A percentile compares a stretch with the other conserved stretches of the same genome.
Evolutionary conservation across 1,139 yeast genomes (phyloP).

Genomic region (Groenewaldozyma sp.): DNA sequence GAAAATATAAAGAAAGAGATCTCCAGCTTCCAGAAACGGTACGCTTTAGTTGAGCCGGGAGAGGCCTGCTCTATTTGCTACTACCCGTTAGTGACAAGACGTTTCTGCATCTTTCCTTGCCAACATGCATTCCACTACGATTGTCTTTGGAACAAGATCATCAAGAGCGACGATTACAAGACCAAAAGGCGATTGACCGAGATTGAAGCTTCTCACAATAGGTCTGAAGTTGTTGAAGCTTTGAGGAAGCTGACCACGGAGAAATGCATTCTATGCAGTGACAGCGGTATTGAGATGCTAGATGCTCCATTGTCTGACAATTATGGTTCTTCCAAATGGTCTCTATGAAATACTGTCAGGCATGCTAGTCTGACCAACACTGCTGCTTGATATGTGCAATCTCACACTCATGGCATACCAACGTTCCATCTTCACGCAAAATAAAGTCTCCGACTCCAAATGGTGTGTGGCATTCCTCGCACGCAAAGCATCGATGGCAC

Average conservation of each 20-base stretch:
- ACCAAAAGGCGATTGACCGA: conserved; percentile 53
- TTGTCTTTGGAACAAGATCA: conserved; percentile 56
- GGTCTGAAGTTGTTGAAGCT: conserved; percentile 30
- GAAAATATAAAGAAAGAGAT: conserved; percentile 54
- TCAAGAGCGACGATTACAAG: conserved; percentile 58
- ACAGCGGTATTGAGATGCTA: conserved; percentile 56
- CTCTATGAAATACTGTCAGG: conserved; percentile 5
- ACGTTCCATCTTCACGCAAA: conserved; percentile 27
- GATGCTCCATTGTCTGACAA: conserved; percentile 43
- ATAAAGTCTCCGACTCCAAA: conserved; percentile 25
- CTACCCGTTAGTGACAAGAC: conserved; percentile 57
- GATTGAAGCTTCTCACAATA: conserved; percentile 35
- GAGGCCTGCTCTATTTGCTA: conserved; percentile 71
- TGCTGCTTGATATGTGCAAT: conserved; percentile 18
- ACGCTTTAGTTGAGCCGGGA: conserved; percentile 66
- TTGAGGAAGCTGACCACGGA: conserved; percentile 53
- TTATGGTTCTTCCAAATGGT: conserved; percentile 11
- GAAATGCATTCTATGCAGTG: conserved; percentile 78
- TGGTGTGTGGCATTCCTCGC: conserved; percentile 26
- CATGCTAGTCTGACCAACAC: conserved; percentile 16
- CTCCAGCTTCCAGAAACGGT: conserved; percentile 39
- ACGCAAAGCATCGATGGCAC: conserved; percentile 27
- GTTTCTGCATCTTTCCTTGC: conserved; percentile 81
- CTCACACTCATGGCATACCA: conserved; percentile 27
- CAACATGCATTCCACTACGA: conserved; percentile 86